Evolutionary conservation across 148 eudicot species (phyloP), one percentile per base, ranked within the genome.

Genomic region (Selenicereus undatus): DNA sequence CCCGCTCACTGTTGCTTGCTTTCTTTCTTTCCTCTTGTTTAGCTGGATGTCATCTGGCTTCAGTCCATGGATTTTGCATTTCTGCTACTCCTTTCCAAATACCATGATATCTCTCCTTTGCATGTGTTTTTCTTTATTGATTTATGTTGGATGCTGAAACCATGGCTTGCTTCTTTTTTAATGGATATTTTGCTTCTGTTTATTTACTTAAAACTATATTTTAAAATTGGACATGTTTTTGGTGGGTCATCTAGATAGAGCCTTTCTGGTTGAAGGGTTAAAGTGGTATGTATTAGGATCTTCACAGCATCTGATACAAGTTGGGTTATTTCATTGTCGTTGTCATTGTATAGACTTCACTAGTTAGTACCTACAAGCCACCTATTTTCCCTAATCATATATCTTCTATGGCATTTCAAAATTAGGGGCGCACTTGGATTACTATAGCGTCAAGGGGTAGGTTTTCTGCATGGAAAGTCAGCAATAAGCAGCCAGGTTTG

Each of bases 401-500:
- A 62, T n/a, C 32, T 52, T 74, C 36, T 75, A 18, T 58, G n/a
- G 35, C 54, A 48, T 81, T 56, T 74, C 51, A 62, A 80, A 69
- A 21, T 51, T 69, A 86, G 88, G 88, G 88, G 8, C 82, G 77
- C 36, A 29, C 73, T 60, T 86, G 88, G 88, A 83, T 86, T 81
- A 75, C 14, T 71, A 75, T 50, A 81, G 86, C 88, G 75, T 81
- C 88, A n/a, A 86, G 74, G 73, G 68, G 75, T 48, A 78, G 86
- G 71, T 86, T 84, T 27, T 86, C 84, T 18, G 88, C 83, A 4
- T 86, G 88, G 88, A 83, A 79, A 75, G 84, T 86, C n/a, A 78
- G 86, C 80, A 69, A 78, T 50, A 86, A 83, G 54, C 88, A 78
- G 70, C 88, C 88, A 86, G 86, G 88, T 86, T 66, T 75, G 80